Conservation (phyloP, 495 filamentous ascomycete genomes). For the Aspergillus sparsus region DNA sequence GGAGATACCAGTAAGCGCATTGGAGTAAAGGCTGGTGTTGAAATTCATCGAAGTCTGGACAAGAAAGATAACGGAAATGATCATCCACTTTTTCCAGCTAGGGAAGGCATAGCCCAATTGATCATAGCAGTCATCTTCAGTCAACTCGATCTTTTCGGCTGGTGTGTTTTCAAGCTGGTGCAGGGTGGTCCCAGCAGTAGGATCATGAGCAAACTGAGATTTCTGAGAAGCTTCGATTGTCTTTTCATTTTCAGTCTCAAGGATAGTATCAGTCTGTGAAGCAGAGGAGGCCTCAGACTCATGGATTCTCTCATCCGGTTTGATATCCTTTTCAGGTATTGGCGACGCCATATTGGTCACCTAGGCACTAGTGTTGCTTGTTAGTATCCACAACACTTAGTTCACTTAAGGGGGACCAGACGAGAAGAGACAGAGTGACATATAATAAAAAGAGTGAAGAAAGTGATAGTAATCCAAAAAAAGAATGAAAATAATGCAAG, state of each 20-base stretch:
- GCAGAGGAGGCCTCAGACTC: constrained; percentile 41
- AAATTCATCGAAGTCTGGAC: constrained; percentile 63
- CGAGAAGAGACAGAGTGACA: constrained; percentile 9
- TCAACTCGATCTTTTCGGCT: constrained; percentile 46
- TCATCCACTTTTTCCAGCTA: constrained; percentile 57
- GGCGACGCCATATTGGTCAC: constrained; percentile 19
- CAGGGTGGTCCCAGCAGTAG: constrained; percentile 17
- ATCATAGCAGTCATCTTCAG: constrained; percentile 59
- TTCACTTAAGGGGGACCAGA: neutral
- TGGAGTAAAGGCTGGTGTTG: constrained; percentile 59
- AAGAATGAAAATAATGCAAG: neutral
- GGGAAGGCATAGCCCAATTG: constrained; percentile 57
- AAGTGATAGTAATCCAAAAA: constrained; percentile 7
- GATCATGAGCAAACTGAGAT: constrained; percentile 16
- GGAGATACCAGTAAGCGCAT: constrained; percentile 51
- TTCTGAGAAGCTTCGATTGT: constrained; percentile 21
- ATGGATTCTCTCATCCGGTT: constrained; percentile 31
- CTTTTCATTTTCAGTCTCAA: constrained; percentile 33
- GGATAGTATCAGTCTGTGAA: constrained; percentile 34
- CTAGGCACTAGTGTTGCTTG: constrained; percentile 1
- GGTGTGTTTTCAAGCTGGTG: constrained; percentile 34
- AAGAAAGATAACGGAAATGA: constrained; percentile 60
- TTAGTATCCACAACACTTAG: neutral
- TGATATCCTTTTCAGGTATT: constrained; percentile 27
- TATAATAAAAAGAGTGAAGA: constrained; percentile 5